A percentile compares a stretch with the other conserved stretches of the same genome.
Evolutionary conservation across 768 basidiomycete species (phyloP).

Genomic region (Boletus tylopilopsis): DNA sequence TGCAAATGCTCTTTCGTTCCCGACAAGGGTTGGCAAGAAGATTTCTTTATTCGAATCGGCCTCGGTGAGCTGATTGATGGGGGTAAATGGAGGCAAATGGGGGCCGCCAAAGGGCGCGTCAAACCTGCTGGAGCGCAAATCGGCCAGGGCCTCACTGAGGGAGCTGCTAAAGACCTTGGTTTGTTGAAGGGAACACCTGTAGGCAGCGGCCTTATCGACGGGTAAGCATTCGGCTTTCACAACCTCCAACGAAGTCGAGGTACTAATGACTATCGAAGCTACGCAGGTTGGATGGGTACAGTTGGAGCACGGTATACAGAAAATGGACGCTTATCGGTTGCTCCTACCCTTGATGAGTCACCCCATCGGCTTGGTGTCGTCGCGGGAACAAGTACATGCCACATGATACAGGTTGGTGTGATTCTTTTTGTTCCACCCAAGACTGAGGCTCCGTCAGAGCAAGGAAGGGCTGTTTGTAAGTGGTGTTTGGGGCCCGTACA

Average conservation of each 20-base stretch:
- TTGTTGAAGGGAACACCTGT: slow-evolving; percentile 84
- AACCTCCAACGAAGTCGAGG: not conserved
- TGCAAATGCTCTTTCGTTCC: slow-evolving; percentile 97
- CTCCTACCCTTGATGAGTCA: slow-evolving; percentile 72
- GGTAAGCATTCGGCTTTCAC: slow-evolving; percentile 44
- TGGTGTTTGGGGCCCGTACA: slow-evolving; percentile 93
- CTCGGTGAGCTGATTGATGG: slow-evolving; percentile 64
- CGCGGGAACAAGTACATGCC: slow-evolving; percentile 96
- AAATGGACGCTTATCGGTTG: slow-evolving; percentile 46
- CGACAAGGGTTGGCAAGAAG: slow-evolving; percentile 79
- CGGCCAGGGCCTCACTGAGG: slow-evolving; percentile 72
- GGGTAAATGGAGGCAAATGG: slow-evolving; percentile 67
- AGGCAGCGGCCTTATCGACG: slow-evolving; percentile 94
- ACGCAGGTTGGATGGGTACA: slow-evolving; percentile 97
- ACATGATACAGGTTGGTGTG: slow-evolving; percentile 74
- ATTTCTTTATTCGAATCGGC: slow-evolving; percentile 86
- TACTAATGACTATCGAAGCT: slow-evolving; percentile 36
- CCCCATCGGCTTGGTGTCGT: slow-evolving; percentile 83
- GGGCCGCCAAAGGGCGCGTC: slow-evolving; percentile 58
- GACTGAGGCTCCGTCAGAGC: slow-evolving; percentile 46
- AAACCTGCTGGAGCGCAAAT: slow-evolving; percentile 84
- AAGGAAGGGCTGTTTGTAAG: slow-evolving; percentile 80
- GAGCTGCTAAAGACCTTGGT: slow-evolving; percentile 83
- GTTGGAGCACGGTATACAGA: slow-evolving; percentile 73
- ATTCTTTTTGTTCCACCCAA: not conserved